Evolutionary conservation across 441 rosid genomes (phyloP).

Genomic region (Capsella rubella): DNA sequence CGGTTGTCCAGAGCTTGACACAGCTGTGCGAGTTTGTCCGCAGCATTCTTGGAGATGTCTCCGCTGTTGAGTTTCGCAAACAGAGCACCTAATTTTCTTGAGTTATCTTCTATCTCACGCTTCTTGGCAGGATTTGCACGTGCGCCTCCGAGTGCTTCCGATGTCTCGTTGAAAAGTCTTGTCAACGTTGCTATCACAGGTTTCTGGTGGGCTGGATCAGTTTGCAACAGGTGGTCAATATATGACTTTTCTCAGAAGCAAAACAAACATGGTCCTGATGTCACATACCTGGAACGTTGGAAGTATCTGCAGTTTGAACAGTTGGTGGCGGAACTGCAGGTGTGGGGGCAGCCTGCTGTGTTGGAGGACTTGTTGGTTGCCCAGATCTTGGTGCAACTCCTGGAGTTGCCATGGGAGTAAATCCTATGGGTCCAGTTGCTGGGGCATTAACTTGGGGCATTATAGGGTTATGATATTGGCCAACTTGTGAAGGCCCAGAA

Average conservation of each 20-base stretch:
- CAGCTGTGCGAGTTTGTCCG: conserved; percentile 86
- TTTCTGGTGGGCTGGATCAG: conserved; percentile 74
- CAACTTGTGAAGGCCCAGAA: conserved; percentile 54
- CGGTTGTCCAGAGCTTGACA: conserved; percentile 91
- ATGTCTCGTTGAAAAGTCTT: conserved; percentile 93
- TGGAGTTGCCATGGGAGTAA: conserved; percentile 65
- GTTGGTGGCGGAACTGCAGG: conserved; percentile 93
- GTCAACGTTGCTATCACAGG: conserved; percentile 76
- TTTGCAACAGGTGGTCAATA: conserved; percentile 22
- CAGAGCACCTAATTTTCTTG: conserved; percentile 90
- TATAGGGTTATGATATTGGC: conserved; percentile 61
- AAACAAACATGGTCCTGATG: conserved; percentile 21
- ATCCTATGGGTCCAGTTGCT: conserved; percentile 62
- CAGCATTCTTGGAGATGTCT: conserved; percentile 92
- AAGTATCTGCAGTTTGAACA: conserved; percentile 87
- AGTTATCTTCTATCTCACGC: conserved; percentile 98
- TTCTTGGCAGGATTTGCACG: conserved; percentile 87
- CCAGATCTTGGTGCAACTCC: conserved; percentile 75
- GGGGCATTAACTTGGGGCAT: conserved; percentile 73
- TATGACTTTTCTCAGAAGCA: background rate
- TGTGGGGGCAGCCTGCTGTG: conserved; percentile 58
- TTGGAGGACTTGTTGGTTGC: conserved; percentile 83
- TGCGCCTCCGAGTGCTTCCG: conserved; percentile 90
- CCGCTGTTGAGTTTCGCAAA: conserved; percentile 91
- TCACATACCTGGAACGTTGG: conserved; percentile 85